Percentiles rank a stretch among this genome's conserved stretches.
phyloP scores from a whole-genome alignment of 371 early-diverging fungal genomes.

The Fennellomyces sp. region DNA sequence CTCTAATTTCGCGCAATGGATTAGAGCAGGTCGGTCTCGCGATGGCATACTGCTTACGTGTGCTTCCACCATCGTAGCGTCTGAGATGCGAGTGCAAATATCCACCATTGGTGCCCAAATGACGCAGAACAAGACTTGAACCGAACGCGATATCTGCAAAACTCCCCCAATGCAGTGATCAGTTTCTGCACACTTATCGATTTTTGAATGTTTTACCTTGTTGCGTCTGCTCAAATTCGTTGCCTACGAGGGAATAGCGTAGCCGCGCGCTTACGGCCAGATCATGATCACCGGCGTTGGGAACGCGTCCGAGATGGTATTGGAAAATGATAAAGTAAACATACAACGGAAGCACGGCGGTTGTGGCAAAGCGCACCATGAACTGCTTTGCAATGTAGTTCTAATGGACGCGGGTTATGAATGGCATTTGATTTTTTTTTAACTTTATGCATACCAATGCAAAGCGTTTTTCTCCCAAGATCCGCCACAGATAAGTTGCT shows the following conservation, averaged over 20 bases:
- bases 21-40: neutral
- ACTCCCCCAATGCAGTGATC: constrained; percentile 15
- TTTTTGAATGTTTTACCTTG: constrained; percentile 11
- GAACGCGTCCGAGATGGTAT: constrained; percentile 78
- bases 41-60: constrained; percentile 49
- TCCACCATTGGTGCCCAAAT: constrained; percentile 72
- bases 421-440: neutral
- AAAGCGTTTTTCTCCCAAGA: constrained; percentile 69
- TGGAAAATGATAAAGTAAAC: constrained; percentile 82
- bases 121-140: constrained; percentile 75
- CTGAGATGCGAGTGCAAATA: constrained; percentile 91
- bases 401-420: neutral
- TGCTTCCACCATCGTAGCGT: constrained; percentile 78
- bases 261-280: constrained; percentile 80
- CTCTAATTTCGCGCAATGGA: constrained; percentile 39
- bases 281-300: constrained; percentile 78
- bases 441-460: constrained; percentile 28
- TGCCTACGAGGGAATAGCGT: constrained; percentile 48
- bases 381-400: constrained; percentile 40
- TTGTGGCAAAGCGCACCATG: constrained; percentile 59
- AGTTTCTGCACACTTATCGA: neutral
- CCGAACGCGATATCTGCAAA: constrained; percentile 81
- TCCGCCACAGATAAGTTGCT: constrained; percentile 77
- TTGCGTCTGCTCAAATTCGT: constrained; percentile 25
- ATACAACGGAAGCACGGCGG: constrained; percentile 78